Evolutionary conservation across 2,329 filamentous ascomycete species (phyloP).

Genomic region (Alternaria brassicicola): DNA sequence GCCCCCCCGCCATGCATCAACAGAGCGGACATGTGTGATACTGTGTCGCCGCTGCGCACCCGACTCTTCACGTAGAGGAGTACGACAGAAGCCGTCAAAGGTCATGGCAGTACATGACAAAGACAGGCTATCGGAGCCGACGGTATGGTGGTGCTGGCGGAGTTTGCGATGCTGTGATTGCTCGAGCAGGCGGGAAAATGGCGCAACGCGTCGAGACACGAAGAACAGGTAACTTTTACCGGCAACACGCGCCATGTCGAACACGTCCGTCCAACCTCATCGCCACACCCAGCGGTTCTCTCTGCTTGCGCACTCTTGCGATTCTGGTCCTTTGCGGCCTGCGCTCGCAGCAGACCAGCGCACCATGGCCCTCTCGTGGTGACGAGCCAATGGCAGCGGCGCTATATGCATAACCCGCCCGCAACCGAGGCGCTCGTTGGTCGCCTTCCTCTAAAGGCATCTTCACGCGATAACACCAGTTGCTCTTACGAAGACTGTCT

Average conservation of each 20-base stretch:
- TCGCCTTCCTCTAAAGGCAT: slow-evolving; percentile 25
- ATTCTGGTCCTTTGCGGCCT: neutral
- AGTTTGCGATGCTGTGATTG: slow-evolving; percentile 23
- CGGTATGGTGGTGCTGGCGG: slow-evolving; percentile 1
- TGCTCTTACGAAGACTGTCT: slow-evolving; percentile 17
- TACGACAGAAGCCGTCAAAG: neutral
- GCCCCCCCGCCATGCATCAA: neutral
- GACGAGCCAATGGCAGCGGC: slow-evolving; percentile 27
- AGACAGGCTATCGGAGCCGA: slow-evolving; percentile 14
- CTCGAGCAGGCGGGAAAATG: slow-evolving; percentile 19
- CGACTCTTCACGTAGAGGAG: neutral
- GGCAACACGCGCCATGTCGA: slow-evolving; percentile 8
- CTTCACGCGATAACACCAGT: slow-evolving; percentile 20
- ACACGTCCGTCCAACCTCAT: neutral
- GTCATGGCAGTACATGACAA: neutral
- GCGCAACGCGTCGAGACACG: slow-evolving; percentile 21
- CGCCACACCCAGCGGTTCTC: neutral
- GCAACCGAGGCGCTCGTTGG: slow-evolving; percentile 28
- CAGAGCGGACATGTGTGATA: neutral
- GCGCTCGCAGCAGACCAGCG: neutral
- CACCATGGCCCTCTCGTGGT: slow-evolving; percentile 4
- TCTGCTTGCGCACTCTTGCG: neutral
- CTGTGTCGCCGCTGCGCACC: neutral
- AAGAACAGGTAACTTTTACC: slow-evolving; percentile 27
- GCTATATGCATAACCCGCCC: slow-evolving; percentile 30